Conservation (phyloP, 768 basidiomycete genomes). For the Suillus cothurnatus region DNA sequence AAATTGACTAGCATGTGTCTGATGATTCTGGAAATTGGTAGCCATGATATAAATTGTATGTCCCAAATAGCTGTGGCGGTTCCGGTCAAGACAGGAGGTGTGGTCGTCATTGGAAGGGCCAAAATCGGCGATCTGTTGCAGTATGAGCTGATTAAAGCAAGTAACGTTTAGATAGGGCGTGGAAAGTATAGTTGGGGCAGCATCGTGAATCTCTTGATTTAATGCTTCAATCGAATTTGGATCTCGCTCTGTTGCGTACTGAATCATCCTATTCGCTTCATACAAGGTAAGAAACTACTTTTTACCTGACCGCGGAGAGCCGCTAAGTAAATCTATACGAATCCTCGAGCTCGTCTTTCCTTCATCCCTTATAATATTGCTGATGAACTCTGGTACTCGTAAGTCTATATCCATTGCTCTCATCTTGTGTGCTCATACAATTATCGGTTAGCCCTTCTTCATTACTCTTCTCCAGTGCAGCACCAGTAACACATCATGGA, state of each 20-base stretch:
- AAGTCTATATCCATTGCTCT: background rate
- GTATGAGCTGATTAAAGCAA: background rate
- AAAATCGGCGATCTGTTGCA: constrained; percentile 8
- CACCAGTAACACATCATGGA: background rate
- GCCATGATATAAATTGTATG: constrained; percentile 2
- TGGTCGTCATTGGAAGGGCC: background rate
- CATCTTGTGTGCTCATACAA: background rate
- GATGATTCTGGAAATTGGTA: constrained; percentile 7
- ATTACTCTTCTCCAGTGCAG: background rate
- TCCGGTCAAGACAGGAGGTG: background rate
- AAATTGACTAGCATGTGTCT: constrained; percentile 6
- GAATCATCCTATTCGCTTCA: background rate
- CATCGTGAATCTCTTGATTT: constrained; percentile 4
- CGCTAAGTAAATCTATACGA: background rate
- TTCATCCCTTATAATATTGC: background rate
- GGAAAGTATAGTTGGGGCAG: background rate
- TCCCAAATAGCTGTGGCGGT: background rate
- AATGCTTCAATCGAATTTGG: constrained; percentile 1
- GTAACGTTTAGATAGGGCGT: constrained; percentile 2
- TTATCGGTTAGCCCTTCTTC: background rate
- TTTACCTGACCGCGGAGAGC: background rate
- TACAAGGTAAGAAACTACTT: background rate
- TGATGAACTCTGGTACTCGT: constrained; percentile 5
- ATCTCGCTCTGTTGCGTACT: background rate
- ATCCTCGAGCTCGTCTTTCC: background rate